Evolutionary conservation across 352 stramenopile genomes (phyloP).

Genomic region (Discostella stelligera): DNA sequence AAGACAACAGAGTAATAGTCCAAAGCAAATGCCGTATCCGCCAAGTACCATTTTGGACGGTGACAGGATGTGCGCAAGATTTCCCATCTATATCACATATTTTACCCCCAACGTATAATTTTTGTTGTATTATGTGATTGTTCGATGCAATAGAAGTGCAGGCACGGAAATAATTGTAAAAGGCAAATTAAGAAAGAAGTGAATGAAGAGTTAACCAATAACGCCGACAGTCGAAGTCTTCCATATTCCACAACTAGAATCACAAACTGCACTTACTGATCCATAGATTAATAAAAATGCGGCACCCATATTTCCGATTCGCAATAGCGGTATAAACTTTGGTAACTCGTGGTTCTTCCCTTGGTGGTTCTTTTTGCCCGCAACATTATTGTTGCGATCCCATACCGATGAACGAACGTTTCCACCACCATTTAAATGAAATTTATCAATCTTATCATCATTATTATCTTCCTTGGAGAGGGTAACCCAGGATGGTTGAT

Average conservation of each 20-base stretch:
- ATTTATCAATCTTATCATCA: no score
- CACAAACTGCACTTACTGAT: conserved; percentile 25
- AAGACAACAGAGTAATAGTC: conserved; percentile 34
- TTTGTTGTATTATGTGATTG: not conserved
- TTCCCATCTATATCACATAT: conserved; percentile 14
- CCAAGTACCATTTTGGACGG: conserved; percentile 36
- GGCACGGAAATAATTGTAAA: no score
- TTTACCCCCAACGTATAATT: no score
- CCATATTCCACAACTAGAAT: no score
- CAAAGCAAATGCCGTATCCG: conserved; percentile 37
- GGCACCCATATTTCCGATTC: conserved; percentile 31
- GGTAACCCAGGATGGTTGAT: conserved; percentile 36
- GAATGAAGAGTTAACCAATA: no score
- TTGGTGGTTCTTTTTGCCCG: not conserved
- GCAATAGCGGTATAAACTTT: conserved; percentile 40
- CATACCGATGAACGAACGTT: conserved; percentile 4
- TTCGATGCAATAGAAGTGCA: no score
- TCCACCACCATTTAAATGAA: not conserved
- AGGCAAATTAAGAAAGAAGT: not conserved
- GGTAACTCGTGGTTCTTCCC: conserved; percentile 23
- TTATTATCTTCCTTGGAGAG: conserved; percentile 26
- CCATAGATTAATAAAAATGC: conserved; percentile 35
- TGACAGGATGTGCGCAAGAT: conserved; percentile 33
- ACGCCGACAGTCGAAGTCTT: no score
- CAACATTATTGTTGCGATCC: not conserved